These are phyloP conservation scores for Botrytis paeoniae DNA, from an alignment of 2,329 filamentous ascomycete genomes.

Conservation along the genomic window DNA sequence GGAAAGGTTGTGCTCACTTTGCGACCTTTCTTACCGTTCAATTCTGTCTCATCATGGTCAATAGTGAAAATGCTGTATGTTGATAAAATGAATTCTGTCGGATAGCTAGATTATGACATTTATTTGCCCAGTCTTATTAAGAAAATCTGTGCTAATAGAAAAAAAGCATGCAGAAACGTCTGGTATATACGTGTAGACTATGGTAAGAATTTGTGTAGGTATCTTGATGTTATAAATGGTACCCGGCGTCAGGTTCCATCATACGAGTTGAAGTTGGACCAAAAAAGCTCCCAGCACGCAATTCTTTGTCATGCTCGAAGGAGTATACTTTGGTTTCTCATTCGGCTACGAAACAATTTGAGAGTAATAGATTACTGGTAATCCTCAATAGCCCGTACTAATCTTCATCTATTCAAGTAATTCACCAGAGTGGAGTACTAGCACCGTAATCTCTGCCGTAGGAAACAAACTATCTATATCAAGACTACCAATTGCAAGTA, in stretches of 20 bases:
- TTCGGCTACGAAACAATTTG: not conserved
- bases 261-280: not conserved
- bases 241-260: too few species aligned
- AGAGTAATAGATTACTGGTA: not conserved
- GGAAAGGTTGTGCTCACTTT: not conserved
- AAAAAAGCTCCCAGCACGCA: rapidly evolving
- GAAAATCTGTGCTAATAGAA: not conserved
- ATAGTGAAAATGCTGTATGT: not conserved
- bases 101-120: not conserved
- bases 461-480: not conserved
- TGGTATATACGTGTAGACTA: too few species aligned
- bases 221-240: too few species aligned
- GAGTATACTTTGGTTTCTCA: not conserved
- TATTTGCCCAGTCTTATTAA: too few species aligned
- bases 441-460: not conserved
- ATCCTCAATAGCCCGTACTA: not conserved
- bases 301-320: rapidly evolving
- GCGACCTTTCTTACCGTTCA: not conserved
- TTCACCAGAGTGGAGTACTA: not conserved
- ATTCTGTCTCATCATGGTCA: not conserved
- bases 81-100: not conserved
- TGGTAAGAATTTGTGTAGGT: too few species aligned
- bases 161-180: not conserved
- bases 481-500: not conserved
- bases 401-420: not conserved